phyloP scores from a whole-genome alignment of 23 red algal species.

The Chondrus crispus region DNA sequence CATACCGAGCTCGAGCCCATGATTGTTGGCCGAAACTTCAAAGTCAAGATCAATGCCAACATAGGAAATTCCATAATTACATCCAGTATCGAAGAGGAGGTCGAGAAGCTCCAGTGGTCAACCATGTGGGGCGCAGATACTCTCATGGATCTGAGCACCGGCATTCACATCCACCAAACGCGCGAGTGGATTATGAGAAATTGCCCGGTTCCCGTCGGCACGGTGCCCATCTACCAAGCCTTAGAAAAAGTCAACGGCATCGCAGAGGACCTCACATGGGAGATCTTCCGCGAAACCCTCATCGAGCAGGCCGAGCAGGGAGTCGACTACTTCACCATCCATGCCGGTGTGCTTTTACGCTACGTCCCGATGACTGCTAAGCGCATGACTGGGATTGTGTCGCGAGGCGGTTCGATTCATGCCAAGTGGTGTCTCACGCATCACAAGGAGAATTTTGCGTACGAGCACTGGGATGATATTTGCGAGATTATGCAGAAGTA shows the following conservation, averaged over 20 bases:
- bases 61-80: slow-evolving; percentile 93
- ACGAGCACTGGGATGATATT: slow-evolving; percentile 99
- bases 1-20: slow-evolving; percentile 96
- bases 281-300: slow-evolving; percentile 93
- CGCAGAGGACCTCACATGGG: slow-evolving; percentile 94
- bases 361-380: slow-evolving; percentile 91
- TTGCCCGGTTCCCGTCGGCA: slow-evolving; percentile 92
- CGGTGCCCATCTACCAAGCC: slow-evolving; percentile 98
- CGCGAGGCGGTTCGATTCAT: slow-evolving; percentile 95
- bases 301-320: slow-evolving; percentile 98
- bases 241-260: slow-evolving; percentile 96
- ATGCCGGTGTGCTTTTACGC: slow-evolving; percentile 91
- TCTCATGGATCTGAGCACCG: slow-evolving; percentile 97
- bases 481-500: slow-evolving; percentile 97
- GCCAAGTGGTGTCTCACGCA: slow-evolving; percentile 97
- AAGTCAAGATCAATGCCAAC: slow-evolving; percentile 99
- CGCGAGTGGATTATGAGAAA: slow-evolving; percentile 99
- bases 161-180: slow-evolving; percentile 87
- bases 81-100: slow-evolving; percentile 97
- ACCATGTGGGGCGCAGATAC: slow-evolving; percentile 99
- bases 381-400: slow-evolving; percentile 98
- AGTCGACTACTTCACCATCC: slow-evolving; percentile 98
- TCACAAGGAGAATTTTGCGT: slow-evolving; percentile 99
- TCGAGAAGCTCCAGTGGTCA: slow-evolving; percentile 98
- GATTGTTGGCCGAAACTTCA: slow-evolving; percentile 94